phyloP scores from a whole-genome alignment of 768 basidiomycete genomes.

The Hericium coralloides region DNA sequence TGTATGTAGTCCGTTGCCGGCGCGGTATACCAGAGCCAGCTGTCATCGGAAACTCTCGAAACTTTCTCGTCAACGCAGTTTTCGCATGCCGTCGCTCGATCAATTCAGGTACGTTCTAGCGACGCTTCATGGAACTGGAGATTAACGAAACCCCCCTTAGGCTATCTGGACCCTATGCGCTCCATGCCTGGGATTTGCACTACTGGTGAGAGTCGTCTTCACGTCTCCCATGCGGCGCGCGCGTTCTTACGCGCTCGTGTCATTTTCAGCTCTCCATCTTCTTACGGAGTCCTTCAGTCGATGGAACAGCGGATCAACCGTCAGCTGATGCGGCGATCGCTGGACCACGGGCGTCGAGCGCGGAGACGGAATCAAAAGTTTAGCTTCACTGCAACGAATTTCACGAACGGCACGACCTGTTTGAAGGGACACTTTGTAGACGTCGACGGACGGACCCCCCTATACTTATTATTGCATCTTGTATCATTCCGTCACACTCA shows the following conservation, averaged over 20 bases:
- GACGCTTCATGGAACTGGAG: slow-evolving; percentile 4
- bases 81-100: slow-evolving; percentile 2
- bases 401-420: no score
- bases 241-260: neutral
- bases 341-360: neutral
- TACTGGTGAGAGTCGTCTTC: slow-evolving; percentile 6
- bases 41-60: slow-evolving; percentile 1
- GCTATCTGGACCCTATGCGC: slow-evolving; percentile 14
- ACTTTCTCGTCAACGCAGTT: neutral
- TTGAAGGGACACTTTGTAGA: no score
- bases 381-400: neutral
- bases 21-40: slow-evolving; percentile 41
- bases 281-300: neutral
- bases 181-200: slow-evolving; percentile 12
- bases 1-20: slow-evolving; percentile 60
- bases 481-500: neutral
- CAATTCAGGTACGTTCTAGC: slow-evolving; percentile 8
- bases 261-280: neutral
- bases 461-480: neutral
- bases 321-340: neutral
- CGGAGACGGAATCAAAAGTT: neutral
- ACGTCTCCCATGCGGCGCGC: neutral
- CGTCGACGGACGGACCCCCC: no score
- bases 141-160: slow-evolving; percentile 1
- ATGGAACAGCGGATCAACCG: neutral